phyloP scores from a whole-genome alignment of 257 asterid genomes.

The Ilex asprella region DNA sequence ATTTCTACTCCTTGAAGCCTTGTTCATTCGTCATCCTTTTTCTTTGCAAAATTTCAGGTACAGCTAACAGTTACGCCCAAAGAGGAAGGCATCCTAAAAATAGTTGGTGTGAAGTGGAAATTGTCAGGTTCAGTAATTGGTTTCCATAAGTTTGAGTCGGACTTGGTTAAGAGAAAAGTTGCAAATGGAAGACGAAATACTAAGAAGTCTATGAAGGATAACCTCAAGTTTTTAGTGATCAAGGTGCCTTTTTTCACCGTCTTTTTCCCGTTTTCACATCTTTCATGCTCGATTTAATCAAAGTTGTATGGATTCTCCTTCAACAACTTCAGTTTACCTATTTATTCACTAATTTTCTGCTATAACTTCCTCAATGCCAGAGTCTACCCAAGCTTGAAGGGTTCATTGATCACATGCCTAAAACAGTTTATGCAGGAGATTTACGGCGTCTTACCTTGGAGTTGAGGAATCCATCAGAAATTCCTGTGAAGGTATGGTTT shows the following conservation, averaged over 20 bases:
- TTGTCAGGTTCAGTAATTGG: constrained; percentile 86
- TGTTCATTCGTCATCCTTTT: background rate
- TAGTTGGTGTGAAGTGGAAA: constrained; percentile 96
- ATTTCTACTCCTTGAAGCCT: too few species aligned
- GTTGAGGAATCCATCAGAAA: constrained; percentile 73
- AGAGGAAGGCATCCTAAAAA: constrained; percentile 68
- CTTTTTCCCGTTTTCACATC: background rate
- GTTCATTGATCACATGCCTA: constrained; percentile 51
- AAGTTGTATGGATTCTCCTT: background rate
- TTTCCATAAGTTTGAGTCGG: constrained; percentile 58
- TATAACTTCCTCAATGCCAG: constrained; percentile 43
- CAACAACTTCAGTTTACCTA: too few species aligned
- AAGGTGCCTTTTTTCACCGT: constrained; percentile 38
- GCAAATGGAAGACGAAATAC: constrained; percentile 50
- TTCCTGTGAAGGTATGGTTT: constrained; percentile 63
- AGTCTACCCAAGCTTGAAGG: constrained; percentile 90
- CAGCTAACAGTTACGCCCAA: constrained; percentile 76
- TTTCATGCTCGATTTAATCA: background rate
- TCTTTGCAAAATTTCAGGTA: constrained; percentile 45
- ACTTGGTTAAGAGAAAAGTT: constrained; percentile 45
- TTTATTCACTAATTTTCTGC: constrained; percentile 13
- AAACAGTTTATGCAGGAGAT: constrained; percentile 74
- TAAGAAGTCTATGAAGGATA: constrained; percentile 38
- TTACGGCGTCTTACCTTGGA: constrained; percentile 68
- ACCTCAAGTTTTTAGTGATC: constrained; percentile 74